Percentiles rank a stretch among this genome's conserved stretches.
Evolutionary conservation across 2,329 filamentous ascomycete species (phyloP).

Genomic region (Fusarium sp.): DNA sequence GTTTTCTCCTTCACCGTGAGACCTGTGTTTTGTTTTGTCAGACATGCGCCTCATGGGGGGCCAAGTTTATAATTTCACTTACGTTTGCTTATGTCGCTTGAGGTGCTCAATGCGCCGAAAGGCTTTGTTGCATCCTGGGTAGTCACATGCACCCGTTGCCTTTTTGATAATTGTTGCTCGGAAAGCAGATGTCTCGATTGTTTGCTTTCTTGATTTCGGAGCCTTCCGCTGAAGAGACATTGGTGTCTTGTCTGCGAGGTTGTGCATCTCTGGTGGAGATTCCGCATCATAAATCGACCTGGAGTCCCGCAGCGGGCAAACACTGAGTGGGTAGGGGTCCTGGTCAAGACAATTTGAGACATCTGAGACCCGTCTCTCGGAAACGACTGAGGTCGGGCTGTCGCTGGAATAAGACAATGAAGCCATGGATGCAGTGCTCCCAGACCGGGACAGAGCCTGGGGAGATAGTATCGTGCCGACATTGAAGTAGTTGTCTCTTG

Average conservation of each 20-base stretch:
- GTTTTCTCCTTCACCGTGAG: slow-evolving; percentile 51
- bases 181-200: neutral
- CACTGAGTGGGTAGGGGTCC: slow-evolving; percentile 22
- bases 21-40: slow-evolving; percentile 20
- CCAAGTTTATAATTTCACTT: no score
- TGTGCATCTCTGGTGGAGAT: slow-evolving; percentile 50
- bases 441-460: slow-evolving; percentile 49
- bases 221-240: slow-evolving; percentile 52
- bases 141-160: slow-evolving; percentile 55
- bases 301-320: neutral
- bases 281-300: slow-evolving; percentile 45
- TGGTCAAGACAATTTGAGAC: slow-evolving; percentile 46
- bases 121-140: slow-evolving; percentile 56
- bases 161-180: slow-evolving; percentile 36
- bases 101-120: slow-evolving; percentile 64
- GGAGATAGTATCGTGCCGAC: slow-evolving; percentile 46
- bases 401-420: slow-evolving; percentile 51
- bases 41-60: neutral
- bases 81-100: slow-evolving; percentile 63
- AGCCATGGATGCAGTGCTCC: slow-evolving; percentile 47
- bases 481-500: neutral
- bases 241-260: slow-evolving; percentile 52
- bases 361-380: slow-evolving; percentile 44
- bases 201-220: slow-evolving; percentile 33
- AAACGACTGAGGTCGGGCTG: slow-evolving; percentile 50